Conservation (phyloP, 2,329 filamentous ascomycete species). For the Fusarium vanettenii region DNA sequence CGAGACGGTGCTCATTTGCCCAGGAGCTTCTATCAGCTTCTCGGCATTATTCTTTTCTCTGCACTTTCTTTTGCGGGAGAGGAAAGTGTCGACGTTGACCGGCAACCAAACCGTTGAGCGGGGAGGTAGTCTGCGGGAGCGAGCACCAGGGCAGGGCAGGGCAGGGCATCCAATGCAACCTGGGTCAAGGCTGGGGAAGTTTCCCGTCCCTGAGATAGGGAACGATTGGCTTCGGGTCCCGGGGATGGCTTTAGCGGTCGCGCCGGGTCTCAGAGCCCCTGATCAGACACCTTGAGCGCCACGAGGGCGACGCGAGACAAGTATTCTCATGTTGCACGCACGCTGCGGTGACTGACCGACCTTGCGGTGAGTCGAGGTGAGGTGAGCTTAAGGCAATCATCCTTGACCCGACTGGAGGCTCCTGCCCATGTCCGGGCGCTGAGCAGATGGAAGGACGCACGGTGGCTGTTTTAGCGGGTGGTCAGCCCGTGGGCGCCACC, state of each 20-base stretch:
- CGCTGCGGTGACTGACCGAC: conserved; percentile 16
- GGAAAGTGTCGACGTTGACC: conserved; percentile 6
- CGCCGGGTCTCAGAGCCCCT: neutral
- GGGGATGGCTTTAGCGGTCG: conserved; percentile 12
- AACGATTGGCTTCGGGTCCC: conserved; percentile 35
- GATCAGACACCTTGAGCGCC: neutral
- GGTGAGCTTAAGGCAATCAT: conserved; percentile 15
- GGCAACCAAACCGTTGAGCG: conserved; percentile 20
- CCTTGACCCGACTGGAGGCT: neutral
- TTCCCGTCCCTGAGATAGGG: conserved; percentile 24
- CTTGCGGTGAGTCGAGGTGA: conserved; percentile 32
- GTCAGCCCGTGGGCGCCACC: conserved; percentile 39
- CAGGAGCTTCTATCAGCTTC: conserved; percentile 12
- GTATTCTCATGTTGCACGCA: neutral
- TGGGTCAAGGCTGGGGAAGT: conserved; percentile 11
- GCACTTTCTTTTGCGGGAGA: conserved; percentile 18
- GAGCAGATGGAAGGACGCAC: neutral
- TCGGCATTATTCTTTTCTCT: conserved; percentile 11
- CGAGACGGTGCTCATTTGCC: conserved; percentile 6
- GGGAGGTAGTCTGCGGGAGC: conserved; percentile 6
- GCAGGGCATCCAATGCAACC: neutral
- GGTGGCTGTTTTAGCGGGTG: conserved; percentile 35
- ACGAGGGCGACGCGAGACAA: conserved; percentile 1
- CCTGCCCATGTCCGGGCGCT: neutral
- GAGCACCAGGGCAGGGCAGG: conserved; percentile 11